Base-by-base conservation (phyloP, 2,329 filamentous ascomycete genomes). In the Malbranchea cinnamomea region DNA sequence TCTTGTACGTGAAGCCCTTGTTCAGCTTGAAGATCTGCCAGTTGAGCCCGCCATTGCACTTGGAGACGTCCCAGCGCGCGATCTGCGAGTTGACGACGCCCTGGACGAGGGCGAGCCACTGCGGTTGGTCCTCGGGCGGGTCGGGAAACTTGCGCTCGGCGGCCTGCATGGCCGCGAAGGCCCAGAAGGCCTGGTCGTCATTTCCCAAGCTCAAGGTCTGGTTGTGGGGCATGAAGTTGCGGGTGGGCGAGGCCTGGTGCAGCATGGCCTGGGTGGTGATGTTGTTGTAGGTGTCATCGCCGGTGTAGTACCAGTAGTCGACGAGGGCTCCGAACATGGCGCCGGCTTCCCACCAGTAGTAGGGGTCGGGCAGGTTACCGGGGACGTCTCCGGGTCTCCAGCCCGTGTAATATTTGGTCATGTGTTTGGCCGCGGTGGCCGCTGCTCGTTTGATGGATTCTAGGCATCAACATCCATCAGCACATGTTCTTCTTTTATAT, bases 241-340 rank as follows among this genome's bases (percentile, higher is more conserved):
- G 57, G 42, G 73, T 62, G 2, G 70, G 64, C 28, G 77, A 76
- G 23, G 71, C 68, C 49, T 84, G 79, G 46, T 66, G 69, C 10
- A 80, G 59, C 35, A 85, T 59, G 4, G 63, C 78, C 35, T 76
- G 59, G 13, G 60, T 61, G 5, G 68, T 66, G 15, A 80, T 57
- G 10, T 73, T 58, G 48, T 84, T 84, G 57, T 79, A 89, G 19
- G 66, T 64, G 3, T 64, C 57, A 46, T 87, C 79, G 12, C 74
- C 74, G 0, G 80, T 87, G 49, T 82, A 81, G 48, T 75, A 79
- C 79, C 80, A 91, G 51, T 89, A 89, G 45, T 89, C 79, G 31
- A 91, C 63, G 38, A 89, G 59, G 2, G 76, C 63, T 35, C 43
- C 47, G 23, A 52, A 54, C 41, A 54, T 50, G 12, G 49, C 50